Percentiles rank a stretch among this genome's conserved stretches.
Conservation (phyloP, 345 rosid species). For the Citrus maxima region DNA sequence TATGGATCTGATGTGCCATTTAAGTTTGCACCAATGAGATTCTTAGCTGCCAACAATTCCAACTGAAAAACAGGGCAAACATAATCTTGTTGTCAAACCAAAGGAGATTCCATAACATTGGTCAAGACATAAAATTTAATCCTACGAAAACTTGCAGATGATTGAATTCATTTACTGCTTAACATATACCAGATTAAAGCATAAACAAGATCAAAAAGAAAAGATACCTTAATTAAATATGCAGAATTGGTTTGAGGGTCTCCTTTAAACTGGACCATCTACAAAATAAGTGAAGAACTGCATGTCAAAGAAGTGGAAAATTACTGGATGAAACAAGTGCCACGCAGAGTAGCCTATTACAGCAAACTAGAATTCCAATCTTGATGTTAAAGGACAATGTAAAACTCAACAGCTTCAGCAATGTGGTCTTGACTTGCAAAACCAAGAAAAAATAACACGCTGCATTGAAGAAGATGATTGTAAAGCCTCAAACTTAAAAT, state of each 20-base stretch:
- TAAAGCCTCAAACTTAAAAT: not conserved
- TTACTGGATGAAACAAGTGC: conserved; percentile 49
- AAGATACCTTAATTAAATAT: conserved; percentile 60
- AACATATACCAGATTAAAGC: not conserved
- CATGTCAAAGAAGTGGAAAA: conserved; percentile 72
- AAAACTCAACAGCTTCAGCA: not conserved
- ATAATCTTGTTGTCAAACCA: not conserved
- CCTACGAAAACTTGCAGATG: not conserved
- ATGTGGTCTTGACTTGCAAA: not conserved
- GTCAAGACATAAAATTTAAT: not conserved
- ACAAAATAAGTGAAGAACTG: conserved; percentile 89
- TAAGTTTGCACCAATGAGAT: conserved; percentile 91
- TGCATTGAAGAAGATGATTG: not conserved
- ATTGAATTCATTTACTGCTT: not conserved
- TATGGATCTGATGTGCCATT: conserved; percentile 99
- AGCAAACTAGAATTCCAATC: not conserved
- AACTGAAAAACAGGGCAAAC: conserved; percentile 43
- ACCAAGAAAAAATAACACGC: not conserved
- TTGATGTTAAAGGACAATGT: not conserved
- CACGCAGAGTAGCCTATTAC: not conserved
- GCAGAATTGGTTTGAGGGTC: conserved; percentile 65
- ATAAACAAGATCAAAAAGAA: not conserved
- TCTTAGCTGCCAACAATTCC: conserved; percentile 96
- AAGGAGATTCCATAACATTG: not conserved
- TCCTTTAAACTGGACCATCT: conserved; percentile 69